phyloP scores from a whole-genome alignment of 2,329 filamentous ascomycete genomes.

The Pyrenophora teres region DNA sequence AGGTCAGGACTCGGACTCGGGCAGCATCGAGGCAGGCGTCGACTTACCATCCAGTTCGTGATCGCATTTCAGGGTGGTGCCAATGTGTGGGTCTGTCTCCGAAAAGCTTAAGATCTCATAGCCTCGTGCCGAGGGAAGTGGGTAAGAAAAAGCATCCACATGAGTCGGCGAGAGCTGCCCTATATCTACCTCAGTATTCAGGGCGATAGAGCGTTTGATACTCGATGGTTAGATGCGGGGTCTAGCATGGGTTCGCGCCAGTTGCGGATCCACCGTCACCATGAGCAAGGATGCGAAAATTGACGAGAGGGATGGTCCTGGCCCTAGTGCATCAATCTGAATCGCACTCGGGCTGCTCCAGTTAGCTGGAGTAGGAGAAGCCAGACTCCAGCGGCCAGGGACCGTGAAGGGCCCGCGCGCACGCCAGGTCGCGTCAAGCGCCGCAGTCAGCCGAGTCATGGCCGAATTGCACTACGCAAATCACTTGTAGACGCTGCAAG shows the following conservation, averaged over 20 bases:
- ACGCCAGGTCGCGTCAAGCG: slow-evolving; percentile 30
- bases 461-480: slow-evolving; percentile 33
- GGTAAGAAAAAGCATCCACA: slow-evolving; percentile 28
- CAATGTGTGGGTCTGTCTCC: slow-evolving; percentile 21
- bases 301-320: slow-evolving; percentile 31
- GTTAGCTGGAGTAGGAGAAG: slow-evolving; percentile 35
- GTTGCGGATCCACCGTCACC: slow-evolving; percentile 35
- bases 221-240: slow-evolving; percentile 41
- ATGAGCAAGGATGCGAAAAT: slow-evolving; percentile 29
- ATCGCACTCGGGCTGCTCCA: slow-evolving; percentile 33
- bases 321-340: slow-evolving; percentile 37
- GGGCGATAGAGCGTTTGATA: slow-evolving; percentile 28
- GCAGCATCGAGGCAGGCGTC: not conserved
- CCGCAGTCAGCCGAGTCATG: slow-evolving; percentile 35
- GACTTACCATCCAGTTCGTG: slow-evolving; percentile 48
- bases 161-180: slow-evolving; percentile 30
- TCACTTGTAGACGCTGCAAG: slow-evolving; percentile 18
- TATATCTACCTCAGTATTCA: slow-evolving; percentile 41
- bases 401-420: slow-evolving; percentile 17
- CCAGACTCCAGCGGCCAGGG: slow-evolving; percentile 22
- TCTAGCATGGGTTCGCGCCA: slow-evolving; percentile 43
- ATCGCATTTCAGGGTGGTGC: slow-evolving; percentile 38
- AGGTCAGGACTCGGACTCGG: slow-evolving; percentile 11
- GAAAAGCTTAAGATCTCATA: slow-evolving; percentile 17
- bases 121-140: slow-evolving; percentile 28